phyloP scores from a whole-genome alignment of 768 basidiomycete genomes.

The Paxillus ammoniavirescens region DNA sequence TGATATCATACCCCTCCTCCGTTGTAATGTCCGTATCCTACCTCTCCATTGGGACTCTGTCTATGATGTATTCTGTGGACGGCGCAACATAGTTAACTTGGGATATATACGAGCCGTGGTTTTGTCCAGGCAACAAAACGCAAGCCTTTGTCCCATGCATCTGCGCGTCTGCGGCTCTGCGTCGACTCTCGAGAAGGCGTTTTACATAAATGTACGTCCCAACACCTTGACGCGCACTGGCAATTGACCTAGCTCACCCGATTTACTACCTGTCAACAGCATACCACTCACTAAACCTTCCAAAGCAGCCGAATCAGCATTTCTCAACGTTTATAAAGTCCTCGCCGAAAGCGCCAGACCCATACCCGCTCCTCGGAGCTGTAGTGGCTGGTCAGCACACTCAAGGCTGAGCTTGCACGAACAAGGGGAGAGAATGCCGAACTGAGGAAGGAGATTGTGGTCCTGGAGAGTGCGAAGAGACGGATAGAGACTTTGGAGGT shows the following conservation, averaged over 20 bases:
- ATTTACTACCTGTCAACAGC: constrained; percentile 46
- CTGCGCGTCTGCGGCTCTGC: no score
- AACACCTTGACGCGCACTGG: no score
- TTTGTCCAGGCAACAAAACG: no score
- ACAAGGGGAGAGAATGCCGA: constrained; percentile 82
- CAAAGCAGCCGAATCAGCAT: constrained; percentile 91
- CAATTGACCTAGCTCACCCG: background rate
- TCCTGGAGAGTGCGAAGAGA: constrained; percentile 68
- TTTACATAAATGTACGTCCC: constrained; percentile 66
- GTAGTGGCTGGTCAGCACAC: constrained; percentile 83
- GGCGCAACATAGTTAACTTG: no score
- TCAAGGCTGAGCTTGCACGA: constrained; percentile 71
- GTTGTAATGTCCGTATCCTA: no score
- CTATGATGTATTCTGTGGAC: no score
- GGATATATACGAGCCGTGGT: no score
- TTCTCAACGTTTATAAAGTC: constrained; percentile 95
- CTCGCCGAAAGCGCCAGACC: constrained; percentile 97
- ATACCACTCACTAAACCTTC: constrained; percentile 95
- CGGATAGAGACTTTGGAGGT: constrained; percentile 79
- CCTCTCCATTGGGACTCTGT: no score
- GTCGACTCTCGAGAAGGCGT: no score
- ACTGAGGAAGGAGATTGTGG: constrained; percentile 67
- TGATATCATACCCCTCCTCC: no score
- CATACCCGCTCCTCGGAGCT: constrained; percentile 92
- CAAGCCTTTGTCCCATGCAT: no score